Evolutionary conservation across 2,329 filamentous ascomycete species (phyloP), one percentile per base, ranked within the genome.

Genomic region (Anthostomella pinea): DNA sequence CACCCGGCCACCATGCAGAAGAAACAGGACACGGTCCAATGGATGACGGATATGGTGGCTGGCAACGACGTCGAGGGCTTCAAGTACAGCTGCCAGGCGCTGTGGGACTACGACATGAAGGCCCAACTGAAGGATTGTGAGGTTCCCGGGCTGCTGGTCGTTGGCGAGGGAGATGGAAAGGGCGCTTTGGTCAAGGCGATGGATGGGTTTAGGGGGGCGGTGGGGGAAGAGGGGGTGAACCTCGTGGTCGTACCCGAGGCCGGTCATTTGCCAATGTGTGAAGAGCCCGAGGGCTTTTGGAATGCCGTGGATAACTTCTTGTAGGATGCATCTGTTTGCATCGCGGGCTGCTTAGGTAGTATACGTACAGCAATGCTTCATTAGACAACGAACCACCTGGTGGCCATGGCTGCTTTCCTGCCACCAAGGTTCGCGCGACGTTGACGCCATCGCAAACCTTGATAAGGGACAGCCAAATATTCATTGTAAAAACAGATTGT

Each of bases 181-280:
- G 76, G 75, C 2, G 83, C 84, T 1, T 56, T 95, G 35, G 85
- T 86, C 0, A 81, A 81, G 66, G 84, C 83, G 4, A 94, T 95
- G 87, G 79, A 83, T 35, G 79, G 79, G 10, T 87, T 90, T 73
- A 78, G 72, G 36, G 70, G 63, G 0, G 58, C 66, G 13, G 59
- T 87, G 26, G 81, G 83, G 0, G 59, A 66, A 8, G 57, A 61
- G 0, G 77, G 74, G 0, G 74, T 73, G 0, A 71, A 77, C 40
- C 72, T 89, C 47, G 78, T 73, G 57, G 62, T 85, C 39, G 75
- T 94, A 8, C 76, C 85, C 0, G 67, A 73, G 7, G 80, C 87
- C 0, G 88, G 88, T 0, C 88, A 95, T 66, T 63, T 95, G 53
- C 88, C 88, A 1, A 94, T 94, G 86, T 81, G 81, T 30, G 88